Evolutionary conservation across 2,329 filamentous ascomycete species (phyloP), one percentile per base, ranked within the genome.

Genomic region (Coniochaeta ligniaria): DNA sequence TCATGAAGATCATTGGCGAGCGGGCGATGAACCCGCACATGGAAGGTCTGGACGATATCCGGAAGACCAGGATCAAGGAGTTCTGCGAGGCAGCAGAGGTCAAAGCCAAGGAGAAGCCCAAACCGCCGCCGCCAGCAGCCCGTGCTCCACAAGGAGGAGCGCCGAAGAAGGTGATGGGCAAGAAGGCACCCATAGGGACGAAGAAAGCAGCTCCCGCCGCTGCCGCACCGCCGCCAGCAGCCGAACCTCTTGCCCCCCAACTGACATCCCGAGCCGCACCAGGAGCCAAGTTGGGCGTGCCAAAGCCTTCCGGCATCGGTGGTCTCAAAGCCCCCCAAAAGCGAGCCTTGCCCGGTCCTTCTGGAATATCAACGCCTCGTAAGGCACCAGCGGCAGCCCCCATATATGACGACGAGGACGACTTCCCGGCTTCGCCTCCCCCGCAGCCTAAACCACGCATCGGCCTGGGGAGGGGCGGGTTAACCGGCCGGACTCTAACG

Each of bases 1-100:
- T 99, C 57, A 98, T 97, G 95, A 99, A 98, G 78, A 98, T 99
- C 60, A 91, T 98, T 78, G 94, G 95, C 47, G 96, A 99, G 74
- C 86, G 95, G 61, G 91, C 91, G 59, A 99, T 99, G 95, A 92
- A 90, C 50, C 89, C 91, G 9, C 90, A 96, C 72, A 78, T 99
- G 17, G 94, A 97, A 64, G 92, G 92, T 3, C 80, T 99, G 2
- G 95, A 99, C 71, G 95, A 99, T 26, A 98, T 98, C 66, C 86
- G 93, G 63, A 98, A 96, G 77, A 90, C 82, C 63, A 99, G 97
- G 74, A 90, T 98, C 72, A 97, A 96, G 77, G 95, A 99, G 73
- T 98, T 86, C 72, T 91, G 86, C 66, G 91, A 94, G 60, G 83
- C 84, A 6, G 91, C 91, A 31, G 87, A 94, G 71, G 91, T 96